phyloP scores from a whole-genome alignment of 805 yeast species.

The Vanderwaltozyma tropicalis region DNA sequence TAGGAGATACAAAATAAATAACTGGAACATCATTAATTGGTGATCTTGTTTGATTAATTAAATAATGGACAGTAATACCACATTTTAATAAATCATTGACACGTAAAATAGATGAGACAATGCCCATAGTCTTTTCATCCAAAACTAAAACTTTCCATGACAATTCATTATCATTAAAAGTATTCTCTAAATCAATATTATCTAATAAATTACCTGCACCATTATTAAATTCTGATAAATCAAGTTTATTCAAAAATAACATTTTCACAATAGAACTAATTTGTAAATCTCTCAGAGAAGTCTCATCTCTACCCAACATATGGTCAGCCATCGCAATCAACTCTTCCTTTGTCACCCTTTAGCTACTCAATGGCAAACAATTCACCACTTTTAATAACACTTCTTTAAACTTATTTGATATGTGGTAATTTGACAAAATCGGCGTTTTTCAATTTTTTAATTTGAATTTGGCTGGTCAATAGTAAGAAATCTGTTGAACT shows the following conservation, averaged over 20 bases:
- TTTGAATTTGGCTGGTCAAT: too few species aligned
- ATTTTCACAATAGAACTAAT: constrained; percentile 55
- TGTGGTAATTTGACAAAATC: too few species aligned
- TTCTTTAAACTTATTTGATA: too few species aligned
- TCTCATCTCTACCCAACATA: constrained; percentile 16
- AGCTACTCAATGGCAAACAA: too few species aligned
- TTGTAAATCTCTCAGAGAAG: constrained; percentile 34
- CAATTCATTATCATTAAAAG: constrained; percentile 52
- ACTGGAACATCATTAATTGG: constrained; percentile 91
- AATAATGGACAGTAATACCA: constrained; percentile 85
- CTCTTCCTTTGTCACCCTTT: too few species aligned
- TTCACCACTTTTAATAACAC: too few species aligned
- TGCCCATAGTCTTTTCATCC: constrained; percentile 71
- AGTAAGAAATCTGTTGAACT: too few species aligned
- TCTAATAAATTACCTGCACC: constrained; percentile 13
- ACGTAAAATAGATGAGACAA: constrained; percentile 82
- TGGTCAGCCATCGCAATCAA: constrained; percentile 4
- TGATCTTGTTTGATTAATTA: constrained; percentile 62
- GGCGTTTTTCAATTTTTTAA: too few species aligned
- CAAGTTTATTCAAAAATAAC: constrained; percentile 69
- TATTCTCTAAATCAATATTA: constrained; percentile 40
- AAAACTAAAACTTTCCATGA: constrained; percentile 87
- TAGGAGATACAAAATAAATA: constrained; percentile 84
- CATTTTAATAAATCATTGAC: constrained; percentile 83
- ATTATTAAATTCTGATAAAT: constrained; percentile 10